A percentile compares a stretch with the other conserved stretches of the same genome.
These are phyloP conservation scores for Collariella sp. DNA, from an alignment of 495 filamentous ascomycete genomes.

Conservation along the genomic window DNA sequence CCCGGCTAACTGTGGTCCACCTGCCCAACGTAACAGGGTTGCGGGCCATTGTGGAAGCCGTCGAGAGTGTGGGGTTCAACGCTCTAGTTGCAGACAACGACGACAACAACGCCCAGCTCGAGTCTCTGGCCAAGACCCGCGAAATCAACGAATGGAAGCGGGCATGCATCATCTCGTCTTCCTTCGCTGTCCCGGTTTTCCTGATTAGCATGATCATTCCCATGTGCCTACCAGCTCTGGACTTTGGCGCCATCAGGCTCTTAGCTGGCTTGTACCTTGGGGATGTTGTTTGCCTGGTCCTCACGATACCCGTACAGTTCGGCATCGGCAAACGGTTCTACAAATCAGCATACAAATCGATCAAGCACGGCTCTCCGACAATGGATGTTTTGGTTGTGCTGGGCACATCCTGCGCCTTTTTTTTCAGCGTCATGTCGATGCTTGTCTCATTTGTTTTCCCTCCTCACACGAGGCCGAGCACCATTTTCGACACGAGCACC, in stretches of 20 bases:
- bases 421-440: conserved; percentile 92
- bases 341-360: conserved; percentile 75
- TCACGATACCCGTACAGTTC: conserved; percentile 93
- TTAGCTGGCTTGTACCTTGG: conserved; percentile 76
- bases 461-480: conserved; percentile 69
- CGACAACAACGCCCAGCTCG: conserved; percentile 93
- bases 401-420: conserved; percentile 94
- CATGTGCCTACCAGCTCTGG: conserved; percentile 61
- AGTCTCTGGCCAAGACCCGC: conserved; percentile 90
- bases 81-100: conserved; percentile 83
- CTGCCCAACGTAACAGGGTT: conserved; percentile 64
- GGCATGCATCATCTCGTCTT: conserved; percentile 63
- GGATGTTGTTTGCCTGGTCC: conserved; percentile 68
- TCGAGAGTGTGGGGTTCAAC: conserved; percentile 76
- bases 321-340: conserved; percentile 94
- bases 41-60: conserved; percentile 68
- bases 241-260: conserved; percentile 61
- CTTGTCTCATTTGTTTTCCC: conserved; percentile 59
- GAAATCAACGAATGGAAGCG: conserved; percentile 88
- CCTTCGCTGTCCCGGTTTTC: conserved; percentile 87
- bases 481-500: conserved; percentile 93
- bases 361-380: conserved; percentile 82
- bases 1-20: conserved; percentile 61
- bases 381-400: conserved; percentile 97
- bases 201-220: conserved; percentile 86